phyloP scores from a whole-genome alignment of 2,329 filamentous ascomycete genomes.

The Nemania sp. region DNA sequence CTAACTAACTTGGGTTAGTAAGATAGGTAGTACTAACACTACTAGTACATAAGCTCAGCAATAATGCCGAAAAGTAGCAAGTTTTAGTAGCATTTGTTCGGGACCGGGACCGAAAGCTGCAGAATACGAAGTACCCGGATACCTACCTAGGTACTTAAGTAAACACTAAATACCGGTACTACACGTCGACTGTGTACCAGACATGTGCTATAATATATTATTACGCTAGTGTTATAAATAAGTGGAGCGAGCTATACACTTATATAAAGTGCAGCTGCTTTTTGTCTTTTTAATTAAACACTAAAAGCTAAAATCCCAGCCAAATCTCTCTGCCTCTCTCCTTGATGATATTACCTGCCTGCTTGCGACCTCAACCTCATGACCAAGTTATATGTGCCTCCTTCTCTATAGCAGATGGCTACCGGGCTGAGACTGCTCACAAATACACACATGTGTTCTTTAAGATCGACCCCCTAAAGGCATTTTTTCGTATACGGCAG shows the following conservation, averaged over 20 bases:
- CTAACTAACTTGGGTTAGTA: too few relatives aligned
- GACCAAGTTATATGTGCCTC: neutral
- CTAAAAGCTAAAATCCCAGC: slow-evolving; percentile 10
- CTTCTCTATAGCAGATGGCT: neutral
- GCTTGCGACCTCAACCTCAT: neutral
- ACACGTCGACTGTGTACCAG: too few relatives aligned
- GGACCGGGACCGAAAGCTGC: slow-evolving; percentile 9
- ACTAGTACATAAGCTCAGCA: neutral
- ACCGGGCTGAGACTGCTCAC: neutral
- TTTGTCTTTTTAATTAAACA: slow-evolving; percentile 9
- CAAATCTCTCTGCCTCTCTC: neutral
- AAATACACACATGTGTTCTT: too few relatives aligned
- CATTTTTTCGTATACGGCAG: neutral
- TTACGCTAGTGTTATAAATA: neutral
- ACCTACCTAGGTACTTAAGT: too few relatives aligned
- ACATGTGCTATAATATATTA: neutral
- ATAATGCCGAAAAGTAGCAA: neutral
- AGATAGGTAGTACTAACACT: too few relatives aligned
- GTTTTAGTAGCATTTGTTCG: neutral
- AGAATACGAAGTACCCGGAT: too few relatives aligned
- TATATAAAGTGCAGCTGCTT: slow-evolving; percentile 18
- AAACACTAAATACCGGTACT: too few relatives aligned
- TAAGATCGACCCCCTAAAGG: neutral
- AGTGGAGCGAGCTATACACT: neutral
- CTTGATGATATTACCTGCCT: neutral